Conservation (phyloP, 352 stramenopile genomes). For the Pythium apleroticum region DNA sequence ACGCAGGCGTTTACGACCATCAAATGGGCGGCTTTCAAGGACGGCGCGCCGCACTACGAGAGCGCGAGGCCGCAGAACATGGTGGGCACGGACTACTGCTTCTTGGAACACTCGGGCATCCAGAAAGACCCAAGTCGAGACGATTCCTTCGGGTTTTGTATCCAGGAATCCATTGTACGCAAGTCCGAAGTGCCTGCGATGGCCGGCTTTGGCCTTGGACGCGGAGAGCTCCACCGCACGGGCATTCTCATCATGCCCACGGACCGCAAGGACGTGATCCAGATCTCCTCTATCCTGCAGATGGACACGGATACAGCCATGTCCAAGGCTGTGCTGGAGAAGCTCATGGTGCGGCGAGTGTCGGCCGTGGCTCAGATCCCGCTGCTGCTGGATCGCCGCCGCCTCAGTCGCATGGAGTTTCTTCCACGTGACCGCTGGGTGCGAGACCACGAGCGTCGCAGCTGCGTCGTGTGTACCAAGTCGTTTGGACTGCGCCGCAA, state of each 20-base stretch:
- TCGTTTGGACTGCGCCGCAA: slow-evolving; percentile 55
- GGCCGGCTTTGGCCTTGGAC: slow-evolving; percentile 47
- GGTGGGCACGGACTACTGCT: slow-evolving; percentile 70
- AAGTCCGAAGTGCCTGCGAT: slow-evolving; percentile 61
- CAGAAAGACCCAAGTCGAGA: slow-evolving; percentile 22
- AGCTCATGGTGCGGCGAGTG: slow-evolving; percentile 51
- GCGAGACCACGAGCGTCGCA: slow-evolving; percentile 48
- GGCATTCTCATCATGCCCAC: slow-evolving; percentile 66
- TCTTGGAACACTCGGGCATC: slow-evolving; percentile 72
- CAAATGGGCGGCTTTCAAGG: slow-evolving; percentile 77
- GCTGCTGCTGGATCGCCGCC: slow-evolving; percentile 54
- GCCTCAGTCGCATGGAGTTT: slow-evolving; percentile 59
- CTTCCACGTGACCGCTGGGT: slow-evolving; percentile 57
- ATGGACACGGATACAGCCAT: slow-evolving; percentile 36
- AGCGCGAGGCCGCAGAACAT: slow-evolving; percentile 30
- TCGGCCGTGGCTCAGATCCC: slow-evolving; percentile 43
- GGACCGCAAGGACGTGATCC: slow-evolving; percentile 53
- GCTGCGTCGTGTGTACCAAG: slow-evolving; percentile 68
- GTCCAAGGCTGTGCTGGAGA: slow-evolving; percentile 42
- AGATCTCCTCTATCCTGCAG: slow-evolving; percentile 67
- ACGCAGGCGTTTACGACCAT: slow-evolving; percentile 59
- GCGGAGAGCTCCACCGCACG: slow-evolving; percentile 57
- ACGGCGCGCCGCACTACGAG: slow-evolving; percentile 24
- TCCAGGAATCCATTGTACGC: slow-evolving; percentile 66
- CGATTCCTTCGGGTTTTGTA: slow-evolving; percentile 55